Percentiles rank a stretch among this genome's conserved stretches.
Conservation (phyloP, 257 asterid species). For the Coffea eugenioides region DNA sequence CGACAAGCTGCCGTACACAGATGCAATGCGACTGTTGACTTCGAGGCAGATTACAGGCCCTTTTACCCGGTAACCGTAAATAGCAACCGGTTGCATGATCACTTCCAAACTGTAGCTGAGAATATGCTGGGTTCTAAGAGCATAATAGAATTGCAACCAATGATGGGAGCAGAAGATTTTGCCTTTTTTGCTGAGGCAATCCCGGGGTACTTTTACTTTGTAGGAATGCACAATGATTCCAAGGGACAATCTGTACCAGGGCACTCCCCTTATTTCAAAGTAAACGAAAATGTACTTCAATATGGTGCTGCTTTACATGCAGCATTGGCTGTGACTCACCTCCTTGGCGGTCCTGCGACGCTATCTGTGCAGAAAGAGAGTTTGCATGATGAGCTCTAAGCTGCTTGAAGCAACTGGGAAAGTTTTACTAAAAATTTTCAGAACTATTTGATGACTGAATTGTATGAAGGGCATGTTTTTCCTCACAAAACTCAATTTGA, state of each 20-base stretch:
- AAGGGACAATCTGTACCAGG: slow-evolving; percentile 34
- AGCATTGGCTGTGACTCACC: slow-evolving; percentile 45
- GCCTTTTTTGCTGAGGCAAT: slow-evolving; percentile 54
- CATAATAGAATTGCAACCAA: slow-evolving; percentile 30
- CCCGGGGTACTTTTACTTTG: slow-evolving; percentile 51
- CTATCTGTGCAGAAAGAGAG: slow-evolving; percentile 7
- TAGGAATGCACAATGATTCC: slow-evolving; percentile 58
- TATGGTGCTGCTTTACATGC: slow-evolving; percentile 74
- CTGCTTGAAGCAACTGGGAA: neutral
- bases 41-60: slow-evolving; percentile 32
- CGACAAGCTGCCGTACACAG: slow-evolving; percentile 59
- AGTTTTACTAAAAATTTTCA: neutral
- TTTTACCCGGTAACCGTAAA: slow-evolving; percentile 59
- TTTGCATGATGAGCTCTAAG: slow-evolving; percentile 46
- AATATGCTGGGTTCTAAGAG: slow-evolving; percentile 42
- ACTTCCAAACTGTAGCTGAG: slow-evolving; percentile 38
- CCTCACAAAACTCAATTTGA: neutral
- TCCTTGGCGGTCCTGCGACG: slow-evolving; percentile 31
- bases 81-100: slow-evolving; percentile 40
- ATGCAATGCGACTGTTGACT: slow-evolving; percentile 51
- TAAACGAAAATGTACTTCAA: slow-evolving; percentile 61
- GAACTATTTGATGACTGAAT: neutral
- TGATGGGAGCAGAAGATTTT: slow-evolving; percentile 67
- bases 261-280: slow-evolving; percentile 49
- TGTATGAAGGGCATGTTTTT: neutral